Evolutionary conservation across 2,329 filamentous ascomycete genomes (phyloP).

Genomic region (Botrytis paeoniae): DNA sequence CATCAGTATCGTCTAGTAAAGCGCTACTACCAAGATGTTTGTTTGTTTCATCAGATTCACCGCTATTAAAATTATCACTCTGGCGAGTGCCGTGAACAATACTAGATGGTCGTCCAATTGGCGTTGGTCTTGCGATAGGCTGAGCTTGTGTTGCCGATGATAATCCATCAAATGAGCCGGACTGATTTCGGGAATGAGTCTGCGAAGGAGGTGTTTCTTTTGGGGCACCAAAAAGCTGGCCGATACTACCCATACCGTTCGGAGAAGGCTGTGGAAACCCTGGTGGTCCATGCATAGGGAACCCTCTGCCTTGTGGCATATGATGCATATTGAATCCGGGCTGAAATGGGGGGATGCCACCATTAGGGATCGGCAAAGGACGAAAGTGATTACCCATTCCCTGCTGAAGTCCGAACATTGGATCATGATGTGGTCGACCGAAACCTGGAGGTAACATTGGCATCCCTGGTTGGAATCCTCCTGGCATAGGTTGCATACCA

Average conservation of each 20-base stretch:
- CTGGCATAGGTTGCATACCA: slow-evolving; percentile 53
- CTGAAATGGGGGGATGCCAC: slow-evolving; percentile 47
- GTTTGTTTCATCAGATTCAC: slow-evolving; percentile 68
- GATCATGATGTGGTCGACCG: slow-evolving; percentile 44
- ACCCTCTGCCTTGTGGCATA: slow-evolving; percentile 49
- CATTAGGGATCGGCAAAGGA: slow-evolving; percentile 48
- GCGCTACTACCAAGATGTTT: slow-evolving; percentile 88
- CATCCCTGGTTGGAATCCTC: slow-evolving; percentile 50
- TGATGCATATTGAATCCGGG: slow-evolving; percentile 61
- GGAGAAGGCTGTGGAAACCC: slow-evolving; percentile 50
- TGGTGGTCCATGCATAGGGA: slow-evolving; percentile 47
- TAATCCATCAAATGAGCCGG: slow-evolving; percentile 62
- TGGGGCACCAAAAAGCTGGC: slow-evolving; percentile 41
- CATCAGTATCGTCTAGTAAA: slow-evolving; percentile 72
- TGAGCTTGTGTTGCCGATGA: slow-evolving; percentile 54
- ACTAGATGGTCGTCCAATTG: slow-evolving; percentile 84
- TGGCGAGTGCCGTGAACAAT: slow-evolving; percentile 53
- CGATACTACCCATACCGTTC: slow-evolving; percentile 43
- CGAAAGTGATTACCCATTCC: slow-evolving; percentile 53
- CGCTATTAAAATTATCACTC: slow-evolving; percentile 39
- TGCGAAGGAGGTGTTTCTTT: slow-evolving; percentile 45
- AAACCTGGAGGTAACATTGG: slow-evolving; percentile 46
- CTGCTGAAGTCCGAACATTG: slow-evolving; percentile 55
- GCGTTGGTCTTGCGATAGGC: slow-evolving; percentile 77
- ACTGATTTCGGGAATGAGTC: slow-evolving; percentile 73